These are phyloP conservation scores for Wallacemonas sp. DNA, from an alignment of 208 protist genomes.

Conservation along the genomic window DNA sequence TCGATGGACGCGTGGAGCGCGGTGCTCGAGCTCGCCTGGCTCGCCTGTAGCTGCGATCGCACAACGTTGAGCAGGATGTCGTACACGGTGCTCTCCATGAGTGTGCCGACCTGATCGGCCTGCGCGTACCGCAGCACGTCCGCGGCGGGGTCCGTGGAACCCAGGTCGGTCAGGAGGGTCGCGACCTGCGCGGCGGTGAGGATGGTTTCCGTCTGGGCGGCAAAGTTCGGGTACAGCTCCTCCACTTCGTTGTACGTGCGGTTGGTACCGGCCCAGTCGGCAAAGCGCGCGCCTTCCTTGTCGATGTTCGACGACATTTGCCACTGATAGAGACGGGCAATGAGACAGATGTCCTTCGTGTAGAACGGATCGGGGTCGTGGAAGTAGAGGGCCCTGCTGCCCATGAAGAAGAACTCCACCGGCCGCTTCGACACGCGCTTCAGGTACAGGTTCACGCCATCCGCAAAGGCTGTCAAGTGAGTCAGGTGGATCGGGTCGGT, in stretches of 20 bases:
- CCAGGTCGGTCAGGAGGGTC: constrained; percentile 12
- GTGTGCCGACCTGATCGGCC: neutral
- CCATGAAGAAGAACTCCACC: constrained; percentile 68
- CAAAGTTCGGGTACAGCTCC: constrained; percentile 46
- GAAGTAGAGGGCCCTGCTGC: constrained; percentile 33
- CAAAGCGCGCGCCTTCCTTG: constrained; percentile 41
- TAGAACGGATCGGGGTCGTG: constrained; percentile 48
- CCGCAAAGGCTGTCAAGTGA: constrained; percentile 46
- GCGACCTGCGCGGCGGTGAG: constrained; percentile 35
- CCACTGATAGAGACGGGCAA: constrained; percentile 47
- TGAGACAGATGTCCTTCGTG: constrained; percentile 45
- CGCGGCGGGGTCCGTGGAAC: constrained; percentile 1
- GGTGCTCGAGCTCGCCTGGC: neutral
- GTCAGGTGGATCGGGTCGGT: constrained; percentile 23
- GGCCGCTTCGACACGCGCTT: constrained; percentile 44
- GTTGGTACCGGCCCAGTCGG: constrained; percentile 39
- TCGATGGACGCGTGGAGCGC: constrained; percentile 2
- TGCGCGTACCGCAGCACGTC: neutral
- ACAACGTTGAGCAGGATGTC: constrained; percentile 32
- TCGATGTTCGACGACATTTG: constrained; percentile 56
- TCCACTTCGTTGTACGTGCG: constrained; percentile 49
- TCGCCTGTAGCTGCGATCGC: constrained; percentile 19
- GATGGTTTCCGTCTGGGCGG: constrained; percentile 35
- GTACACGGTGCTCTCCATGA: constrained; percentile 32
- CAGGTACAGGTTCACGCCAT: constrained; percentile 62